Conservation (phyloP, 2,329 filamentous ascomycete species). For the Phaeosphaeriaceae sp. region DNA sequence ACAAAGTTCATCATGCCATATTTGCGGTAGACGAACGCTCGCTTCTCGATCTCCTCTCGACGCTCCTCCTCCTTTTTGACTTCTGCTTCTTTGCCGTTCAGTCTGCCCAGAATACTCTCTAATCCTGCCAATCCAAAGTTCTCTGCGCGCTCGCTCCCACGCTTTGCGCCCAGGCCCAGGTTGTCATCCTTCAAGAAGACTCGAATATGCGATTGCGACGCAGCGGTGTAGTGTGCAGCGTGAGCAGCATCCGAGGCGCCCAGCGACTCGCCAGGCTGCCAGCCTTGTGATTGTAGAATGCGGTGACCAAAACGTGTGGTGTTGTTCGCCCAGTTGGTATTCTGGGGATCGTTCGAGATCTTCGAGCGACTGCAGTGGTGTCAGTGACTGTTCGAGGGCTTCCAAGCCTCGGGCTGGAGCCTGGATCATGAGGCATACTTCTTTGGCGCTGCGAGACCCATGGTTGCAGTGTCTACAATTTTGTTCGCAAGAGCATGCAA, state of each 20-base stretch:
- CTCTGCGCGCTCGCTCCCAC: conserved; percentile 71
- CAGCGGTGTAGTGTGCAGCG: conserved; percentile 77
- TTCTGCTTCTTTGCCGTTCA: conserved; percentile 87
- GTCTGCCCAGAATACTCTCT: conserved; percentile 81
- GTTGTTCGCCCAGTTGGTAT: conserved; percentile 88
- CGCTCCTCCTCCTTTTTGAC: conserved; percentile 74
- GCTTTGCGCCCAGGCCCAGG: conserved; percentile 84
- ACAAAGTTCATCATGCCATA: conserved; percentile 88
- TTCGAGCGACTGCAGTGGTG: conserved; percentile 64
- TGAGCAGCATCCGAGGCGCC: conserved; percentile 81
- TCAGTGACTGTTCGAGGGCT: conserved; percentile 17
- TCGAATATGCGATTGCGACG: conserved; percentile 84
- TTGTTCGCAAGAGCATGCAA: conserved; percentile 9
- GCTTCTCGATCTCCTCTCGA: conserved; percentile 74
- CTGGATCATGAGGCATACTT: conserved; percentile 59
- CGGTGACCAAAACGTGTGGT: conserved; percentile 86
- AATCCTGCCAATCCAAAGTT: conserved; percentile 88
- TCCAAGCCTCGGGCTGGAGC: neutral
- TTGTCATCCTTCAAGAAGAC: conserved; percentile 90
- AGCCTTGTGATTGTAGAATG: conserved; percentile 87
- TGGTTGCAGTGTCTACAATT: conserved; percentile 44
- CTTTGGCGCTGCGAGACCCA: conserved; percentile 74
- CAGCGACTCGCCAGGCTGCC: conserved; percentile 84
- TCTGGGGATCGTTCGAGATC: conserved; percentile 91
- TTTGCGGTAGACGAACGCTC: conserved; percentile 75